Conservation (phyloP, 352 stramenopile species). For the Pythium guiyangense region DNA sequence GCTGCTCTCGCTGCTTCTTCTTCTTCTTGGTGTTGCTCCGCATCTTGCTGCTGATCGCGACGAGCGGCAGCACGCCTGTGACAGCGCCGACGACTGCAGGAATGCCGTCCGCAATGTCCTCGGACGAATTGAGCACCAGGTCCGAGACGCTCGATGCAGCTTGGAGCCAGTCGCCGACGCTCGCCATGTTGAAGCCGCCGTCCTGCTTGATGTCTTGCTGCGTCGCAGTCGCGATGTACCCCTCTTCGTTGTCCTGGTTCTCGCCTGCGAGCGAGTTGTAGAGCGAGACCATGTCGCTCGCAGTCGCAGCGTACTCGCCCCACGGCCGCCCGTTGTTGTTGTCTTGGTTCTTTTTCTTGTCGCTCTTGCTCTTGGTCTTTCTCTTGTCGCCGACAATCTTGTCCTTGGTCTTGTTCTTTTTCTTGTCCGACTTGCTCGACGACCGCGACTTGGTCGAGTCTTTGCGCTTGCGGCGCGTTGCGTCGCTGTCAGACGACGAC, state of each 20-base stretch:
- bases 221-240: background rate
- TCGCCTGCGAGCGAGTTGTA: conserved; percentile 5
- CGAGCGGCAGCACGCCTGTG: conserved; percentile 7
- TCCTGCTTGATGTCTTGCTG: conserved; percentile 4
- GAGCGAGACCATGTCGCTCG: conserved; percentile 8
- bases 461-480: background rate
- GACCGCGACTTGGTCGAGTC: conserved; percentile 7
- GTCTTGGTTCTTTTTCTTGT: conserved; percentile 1
- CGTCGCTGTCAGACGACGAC: background rate
- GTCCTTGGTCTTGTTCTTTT: conserved; percentile 1
- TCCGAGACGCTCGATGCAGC: conserved; percentile 12
- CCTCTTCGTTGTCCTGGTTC: background rate
- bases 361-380: too few relatives aligned
- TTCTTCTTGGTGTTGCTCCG: conserved; percentile 1
- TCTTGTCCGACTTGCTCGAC: conserved; percentile 5
- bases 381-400: conserved; percentile 2
- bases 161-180: conserved; percentile 11
- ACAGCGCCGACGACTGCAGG: conserved; percentile 2
- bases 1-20: background rate
- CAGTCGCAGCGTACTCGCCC: conserved; percentile 8
- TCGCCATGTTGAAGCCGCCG: conserved; percentile 3
- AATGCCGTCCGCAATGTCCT: background rate
- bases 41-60: conserved; percentile 8
- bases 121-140: background rate
- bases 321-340: conserved; percentile 1